Evolutionary conservation across 2,329 filamentous ascomycete genomes (phyloP).

Genomic region (Monosporascus sp.): DNA sequence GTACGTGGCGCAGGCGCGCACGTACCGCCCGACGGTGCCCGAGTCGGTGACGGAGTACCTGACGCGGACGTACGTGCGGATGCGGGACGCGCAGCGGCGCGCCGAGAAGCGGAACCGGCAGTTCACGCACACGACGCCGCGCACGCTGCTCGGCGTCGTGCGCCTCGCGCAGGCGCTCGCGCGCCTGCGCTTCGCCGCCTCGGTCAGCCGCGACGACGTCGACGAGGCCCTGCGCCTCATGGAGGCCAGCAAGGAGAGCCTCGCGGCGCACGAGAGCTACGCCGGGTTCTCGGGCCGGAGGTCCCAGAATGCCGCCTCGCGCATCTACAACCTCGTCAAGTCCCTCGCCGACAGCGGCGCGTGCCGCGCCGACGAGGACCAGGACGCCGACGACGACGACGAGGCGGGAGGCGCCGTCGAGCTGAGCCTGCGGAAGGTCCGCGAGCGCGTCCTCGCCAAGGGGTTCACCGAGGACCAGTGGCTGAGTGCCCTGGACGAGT

Average conservation of each 20-base stretch:
- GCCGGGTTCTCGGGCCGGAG: conserved; percentile 49
- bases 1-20: conserved; percentile 89
- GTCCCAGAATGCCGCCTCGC: conserved; percentile 75
- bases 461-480: conserved; percentile 96
- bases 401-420: conserved; percentile 49
- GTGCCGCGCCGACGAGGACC: conserved; percentile 62
- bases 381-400: conserved; percentile 51
- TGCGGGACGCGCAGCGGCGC: conserved; percentile 86
- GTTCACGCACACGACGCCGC: conserved; percentile 89
- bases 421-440: conserved; percentile 80
- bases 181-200: conserved; percentile 79
- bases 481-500: conserved; percentile 80
- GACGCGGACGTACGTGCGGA: conserved; percentile 90
- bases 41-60: conserved; percentile 90
- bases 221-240: conserved; percentile 89
- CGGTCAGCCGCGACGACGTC: conserved; percentile 86
- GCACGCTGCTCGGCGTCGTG: conserved; percentile 87
- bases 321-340: conserved; percentile 93
- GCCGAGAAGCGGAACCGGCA: conserved; percentile 89
- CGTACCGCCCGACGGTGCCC: conserved; percentile 81
- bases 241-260: conserved; percentile 87
- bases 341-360: conserved; percentile 81
- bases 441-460: conserved; percentile 89
- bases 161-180: conserved; percentile 92
- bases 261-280: conserved; percentile 64